Percentiles rank a stretch among this genome's conserved stretches.
phyloP scores from a whole-genome alignment of 2,329 filamentous ascomycete genomes.

The Trichoderma harzianum region DNA sequence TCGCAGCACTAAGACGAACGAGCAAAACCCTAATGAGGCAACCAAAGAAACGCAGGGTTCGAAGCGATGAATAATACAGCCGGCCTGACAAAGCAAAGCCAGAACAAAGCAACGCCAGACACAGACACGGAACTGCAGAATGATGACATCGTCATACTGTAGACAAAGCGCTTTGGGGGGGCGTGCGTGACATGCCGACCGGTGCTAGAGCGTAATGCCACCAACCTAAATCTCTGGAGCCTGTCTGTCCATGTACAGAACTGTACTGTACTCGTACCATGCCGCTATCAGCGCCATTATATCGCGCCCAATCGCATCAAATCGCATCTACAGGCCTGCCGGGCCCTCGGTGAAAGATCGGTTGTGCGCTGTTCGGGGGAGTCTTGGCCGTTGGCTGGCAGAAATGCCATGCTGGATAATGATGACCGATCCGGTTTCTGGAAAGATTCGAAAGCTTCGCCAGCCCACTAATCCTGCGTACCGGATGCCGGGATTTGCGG shows the following conservation, averaged over 20 bases:
- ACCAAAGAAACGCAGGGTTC: neutral
- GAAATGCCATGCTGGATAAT: neutral
- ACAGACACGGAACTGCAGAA: neutral
- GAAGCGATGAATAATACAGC: neutral
- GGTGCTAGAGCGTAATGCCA: constrained; percentile 5
- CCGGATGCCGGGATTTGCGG: constrained; percentile 13
- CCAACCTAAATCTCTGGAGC: constrained; percentile 10
- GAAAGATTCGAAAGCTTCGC: constrained; percentile 6
- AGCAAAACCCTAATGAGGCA: neutral
- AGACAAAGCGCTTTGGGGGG: neutral
- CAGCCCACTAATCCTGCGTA: neutral
- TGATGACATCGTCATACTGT: neutral
- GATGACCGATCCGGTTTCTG: constrained; percentile 1
- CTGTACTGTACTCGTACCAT: neutral
- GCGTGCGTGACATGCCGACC: neutral
- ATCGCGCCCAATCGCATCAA: neutral
- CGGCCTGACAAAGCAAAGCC: neutral
- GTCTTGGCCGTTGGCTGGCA: neutral
- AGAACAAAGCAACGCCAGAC: neutral
- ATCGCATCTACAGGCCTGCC: neutral
- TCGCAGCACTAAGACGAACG: neutral
- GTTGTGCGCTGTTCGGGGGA: neutral
- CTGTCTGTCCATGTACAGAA: neutral
- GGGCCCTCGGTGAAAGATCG: constrained; percentile 4
- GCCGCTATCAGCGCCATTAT: neutral